phyloP scores from a whole-genome alignment of 768 basidiomycete genomes.

The Kwoniella mangroviensis region DNA sequence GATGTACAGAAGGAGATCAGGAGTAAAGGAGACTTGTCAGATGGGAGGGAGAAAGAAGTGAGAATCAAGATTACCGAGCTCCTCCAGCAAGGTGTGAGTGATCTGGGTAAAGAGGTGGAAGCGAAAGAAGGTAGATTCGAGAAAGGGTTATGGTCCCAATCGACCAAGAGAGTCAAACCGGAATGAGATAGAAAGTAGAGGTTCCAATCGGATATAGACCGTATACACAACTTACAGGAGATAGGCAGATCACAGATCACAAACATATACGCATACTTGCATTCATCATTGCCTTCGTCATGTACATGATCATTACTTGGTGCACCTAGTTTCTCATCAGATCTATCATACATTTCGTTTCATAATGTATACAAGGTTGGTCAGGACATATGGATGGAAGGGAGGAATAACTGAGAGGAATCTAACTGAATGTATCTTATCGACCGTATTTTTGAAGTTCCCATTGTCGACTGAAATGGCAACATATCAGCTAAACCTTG shows the following conservation, averaged over 20 bases:
- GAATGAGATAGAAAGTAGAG: not conserved
- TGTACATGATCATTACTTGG: slow-evolving; percentile 3
- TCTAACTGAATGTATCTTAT: slow-evolving; percentile 21
- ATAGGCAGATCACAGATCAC: not conserved
- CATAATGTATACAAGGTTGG: slow-evolving; percentile 13
- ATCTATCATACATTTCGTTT: not conserved
- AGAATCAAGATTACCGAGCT: slow-evolving; percentile 66
- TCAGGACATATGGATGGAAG: not conserved
- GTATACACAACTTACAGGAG: not conserved
- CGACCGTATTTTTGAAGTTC: slow-evolving; percentile 58
- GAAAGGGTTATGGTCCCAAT: slow-evolving; percentile 48
- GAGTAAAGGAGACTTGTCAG: slow-evolving; percentile 35
- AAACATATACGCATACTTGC: not conserved
- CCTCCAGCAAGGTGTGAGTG: slow-evolving; percentile 56
- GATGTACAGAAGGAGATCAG: slow-evolving; percentile 41
- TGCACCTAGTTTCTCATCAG: slow-evolving; percentile 1
- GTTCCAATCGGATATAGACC: not conserved
- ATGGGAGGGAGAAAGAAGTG: slow-evolving; percentile 58
- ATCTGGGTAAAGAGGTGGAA: slow-evolving; percentile 48
- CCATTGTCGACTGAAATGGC: slow-evolving; percentile 54
- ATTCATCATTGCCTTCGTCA: too few relatives aligned
- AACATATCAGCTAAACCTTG: slow-evolving; percentile 2
- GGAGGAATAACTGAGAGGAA: slow-evolving; percentile 1
- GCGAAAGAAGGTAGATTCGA: slow-evolving; percentile 51
- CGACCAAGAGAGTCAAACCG: slow-evolving; percentile 6